These are phyloP conservation scores for Nannizziopsis barbatae DNA, from an alignment of 2,329 filamentous ascomycete species.

Conservation along the genomic window DNA sequence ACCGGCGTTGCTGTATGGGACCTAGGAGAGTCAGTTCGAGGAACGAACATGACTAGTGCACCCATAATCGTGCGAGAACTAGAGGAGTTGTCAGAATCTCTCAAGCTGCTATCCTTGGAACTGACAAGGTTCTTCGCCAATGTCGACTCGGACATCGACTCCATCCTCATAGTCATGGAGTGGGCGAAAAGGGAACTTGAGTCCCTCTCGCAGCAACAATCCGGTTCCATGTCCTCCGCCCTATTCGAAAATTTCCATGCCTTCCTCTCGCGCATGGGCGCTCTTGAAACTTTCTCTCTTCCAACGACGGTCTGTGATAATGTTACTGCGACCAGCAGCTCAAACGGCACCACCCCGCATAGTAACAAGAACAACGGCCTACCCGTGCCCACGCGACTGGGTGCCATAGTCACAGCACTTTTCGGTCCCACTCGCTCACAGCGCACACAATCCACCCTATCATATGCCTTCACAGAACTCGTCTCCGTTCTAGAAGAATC, in stretches of 20 bases:
- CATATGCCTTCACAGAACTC: conserved; percentile 80
- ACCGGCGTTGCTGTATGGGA: conserved; percentile 93
- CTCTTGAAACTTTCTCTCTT: conserved; percentile 28
- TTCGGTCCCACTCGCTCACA: conserved; percentile 75
- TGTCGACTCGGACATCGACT: conserved; percentile 85
- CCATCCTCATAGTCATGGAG: conserved; percentile 89
- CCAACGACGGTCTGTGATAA: conserved; percentile 15
- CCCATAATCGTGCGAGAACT: conserved; percentile 75
- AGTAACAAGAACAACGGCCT: conserved; percentile 8
- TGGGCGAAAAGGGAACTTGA: conserved; percentile 82
- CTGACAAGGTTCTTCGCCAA: conserved; percentile 87
- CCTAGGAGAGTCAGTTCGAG: conserved; percentile 76
- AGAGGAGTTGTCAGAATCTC: conserved; percentile 71
- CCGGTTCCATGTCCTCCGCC: conserved; percentile 52
- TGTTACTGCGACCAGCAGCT: background rate
- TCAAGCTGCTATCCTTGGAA: conserved; percentile 74
- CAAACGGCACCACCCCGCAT: background rate
- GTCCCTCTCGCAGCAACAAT: conserved; percentile 52
- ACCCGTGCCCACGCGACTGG: conserved; percentile 52
- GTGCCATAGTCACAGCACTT: conserved; percentile 56
- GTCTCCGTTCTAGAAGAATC: conserved; percentile 78
- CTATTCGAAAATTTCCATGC: conserved; percentile 76
- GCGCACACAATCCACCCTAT: conserved; percentile 66
- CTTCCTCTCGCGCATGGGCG: conserved; percentile 50
- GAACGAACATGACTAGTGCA: conserved; percentile 82